These are phyloP conservation scores for Pichia thaimueangensis DNA, from an alignment of 805 yeast species.

Conservation along the genomic window DNA sequence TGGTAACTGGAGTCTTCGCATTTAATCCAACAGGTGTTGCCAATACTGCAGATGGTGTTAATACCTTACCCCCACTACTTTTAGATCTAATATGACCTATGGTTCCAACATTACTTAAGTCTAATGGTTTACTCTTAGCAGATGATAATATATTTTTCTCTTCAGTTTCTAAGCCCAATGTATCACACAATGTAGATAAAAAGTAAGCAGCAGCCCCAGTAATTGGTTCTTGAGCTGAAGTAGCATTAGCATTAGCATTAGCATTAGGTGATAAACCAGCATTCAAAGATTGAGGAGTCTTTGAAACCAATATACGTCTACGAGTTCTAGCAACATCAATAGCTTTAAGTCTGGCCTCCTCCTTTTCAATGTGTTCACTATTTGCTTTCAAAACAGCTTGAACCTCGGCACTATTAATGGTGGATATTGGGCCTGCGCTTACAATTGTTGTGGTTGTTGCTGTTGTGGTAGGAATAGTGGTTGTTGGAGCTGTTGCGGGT, in stretches of 20 bases:
- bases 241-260: neutral
- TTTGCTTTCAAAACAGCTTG: slow-evolving; percentile 29
- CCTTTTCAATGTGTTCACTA: slow-evolving; percentile 23
- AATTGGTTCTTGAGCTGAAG: slow-evolving; percentile 20
- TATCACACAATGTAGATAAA: slow-evolving; percentile 44
- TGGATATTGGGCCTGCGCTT: neutral
- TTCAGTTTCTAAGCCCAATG: slow-evolving; percentile 40
- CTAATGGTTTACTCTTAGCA: slow-evolving; percentile 11
- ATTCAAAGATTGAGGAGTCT: neutral
- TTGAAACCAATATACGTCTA: slow-evolving; percentile 35
- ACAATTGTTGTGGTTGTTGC: slow-evolving; percentile 1
- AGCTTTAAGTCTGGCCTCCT: slow-evolving; percentile 21
- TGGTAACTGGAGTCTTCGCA: slow-evolving; percentile 27
- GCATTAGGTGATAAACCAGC: neutral
- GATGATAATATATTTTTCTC: slow-evolving; percentile 21
- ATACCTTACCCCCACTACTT: slow-evolving; percentile 10
- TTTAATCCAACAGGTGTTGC: slow-evolving; percentile 33
- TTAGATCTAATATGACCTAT: slow-evolving; percentile 4
- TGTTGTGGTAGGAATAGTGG: slow-evolving; percentile 9
- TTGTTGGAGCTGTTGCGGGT: neutral
- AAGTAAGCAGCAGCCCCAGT: slow-evolving; percentile 44
- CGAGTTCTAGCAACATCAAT: slow-evolving; percentile 38
- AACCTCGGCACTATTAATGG: slow-evolving; percentile 9
- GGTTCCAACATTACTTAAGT: neutral
- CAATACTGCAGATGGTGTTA: slow-evolving; percentile 35